These are phyloP conservation scores for Wickerhamiella parazyma DNA, from an alignment of 805 yeast species.

Conservation along the genomic window DNA sequence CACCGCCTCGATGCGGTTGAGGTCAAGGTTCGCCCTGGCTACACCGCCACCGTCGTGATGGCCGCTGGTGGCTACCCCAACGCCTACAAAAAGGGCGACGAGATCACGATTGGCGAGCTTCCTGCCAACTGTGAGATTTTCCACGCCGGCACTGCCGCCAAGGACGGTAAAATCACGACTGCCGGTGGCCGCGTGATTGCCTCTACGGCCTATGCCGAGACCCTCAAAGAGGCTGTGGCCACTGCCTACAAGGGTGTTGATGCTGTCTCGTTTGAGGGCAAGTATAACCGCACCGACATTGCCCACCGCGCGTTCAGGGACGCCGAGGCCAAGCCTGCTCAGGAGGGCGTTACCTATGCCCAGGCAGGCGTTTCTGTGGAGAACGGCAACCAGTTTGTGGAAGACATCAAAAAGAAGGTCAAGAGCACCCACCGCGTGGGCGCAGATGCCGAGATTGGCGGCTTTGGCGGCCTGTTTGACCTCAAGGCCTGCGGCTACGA, in stretches of 20 bases:
- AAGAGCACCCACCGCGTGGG: constrained; percentile 90
- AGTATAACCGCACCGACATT: constrained; percentile 81
- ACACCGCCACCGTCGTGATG: constrained; percentile 85
- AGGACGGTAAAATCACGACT: constrained; percentile 53
- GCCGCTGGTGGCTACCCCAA: constrained; percentile 98
- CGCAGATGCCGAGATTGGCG: constrained; percentile 96
- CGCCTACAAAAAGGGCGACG: constrained; percentile 71
- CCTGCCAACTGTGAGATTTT: constrained; percentile 60
- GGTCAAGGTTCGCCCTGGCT: constrained; percentile 36
- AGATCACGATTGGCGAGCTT: constrained; percentile 44
- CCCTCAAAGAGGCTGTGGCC: constrained; percentile 68
- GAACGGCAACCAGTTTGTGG: constrained; percentile 81
- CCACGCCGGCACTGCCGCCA: constrained; percentile 84
- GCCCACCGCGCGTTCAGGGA: constrained; percentile 86
- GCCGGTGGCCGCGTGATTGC: constrained; percentile 97
- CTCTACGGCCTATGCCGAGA: constrained; percentile 67
- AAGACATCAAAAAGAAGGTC: constrained; percentile 78
- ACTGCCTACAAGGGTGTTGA: constrained; percentile 78
- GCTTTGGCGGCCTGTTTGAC: constrained; percentile 96
- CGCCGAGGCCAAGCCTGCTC: constrained; percentile 18
- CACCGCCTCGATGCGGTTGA: constrained; percentile 80
- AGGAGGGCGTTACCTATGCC: constrained; percentile 63
- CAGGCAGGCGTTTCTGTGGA: constrained; percentile 97
- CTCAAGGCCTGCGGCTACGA: constrained; percentile 73
- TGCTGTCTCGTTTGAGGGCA: constrained; percentile 54